Percentiles rank a stretch among this genome's conserved stretches.
Evolutionary conservation across 768 basidiomycete species (phyloP).

Genomic region (Lactarius hatsudake): DNA sequence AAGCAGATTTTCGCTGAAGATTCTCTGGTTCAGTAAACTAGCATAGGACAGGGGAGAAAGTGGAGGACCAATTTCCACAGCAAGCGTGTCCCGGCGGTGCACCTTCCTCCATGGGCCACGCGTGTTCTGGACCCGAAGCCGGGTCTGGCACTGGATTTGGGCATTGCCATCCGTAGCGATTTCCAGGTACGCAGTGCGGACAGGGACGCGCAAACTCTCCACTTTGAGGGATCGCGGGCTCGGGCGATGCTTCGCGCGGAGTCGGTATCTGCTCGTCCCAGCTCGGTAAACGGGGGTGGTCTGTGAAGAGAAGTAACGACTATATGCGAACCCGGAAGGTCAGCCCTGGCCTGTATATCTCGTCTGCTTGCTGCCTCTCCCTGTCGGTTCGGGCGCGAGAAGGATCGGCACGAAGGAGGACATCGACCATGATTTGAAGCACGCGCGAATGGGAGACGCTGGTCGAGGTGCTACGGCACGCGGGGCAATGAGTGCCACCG

Average conservation of each 20-base stretch:
- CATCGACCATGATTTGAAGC: conserved; percentile 69
- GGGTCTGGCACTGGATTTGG: conserved; percentile 80
- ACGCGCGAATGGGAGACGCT: conserved; percentile 70
- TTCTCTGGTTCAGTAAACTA: conserved; percentile 5
- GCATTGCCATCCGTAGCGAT: conserved; percentile 76
- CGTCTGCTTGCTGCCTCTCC: conserved; percentile 80
- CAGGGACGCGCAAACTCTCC: conserved; percentile 73
- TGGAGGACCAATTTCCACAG: conserved; percentile 77
- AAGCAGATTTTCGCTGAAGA: conserved; percentile 65
- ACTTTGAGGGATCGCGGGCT: conserved; percentile 64
- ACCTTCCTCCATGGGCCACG: conserved; percentile 78
- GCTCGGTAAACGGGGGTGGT: conserved; percentile 1
- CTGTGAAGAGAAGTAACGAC: conserved; percentile 9
- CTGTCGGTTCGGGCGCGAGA: conserved; percentile 62
- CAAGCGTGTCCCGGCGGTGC: conserved; percentile 73
- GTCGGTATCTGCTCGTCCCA: conserved; percentile 56
- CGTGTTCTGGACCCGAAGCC: conserved; percentile 59
- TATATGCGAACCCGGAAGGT: conserved; percentile 55
- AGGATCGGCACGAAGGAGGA: conserved; percentile 68
- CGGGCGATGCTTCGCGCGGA: conserved; percentile 73
- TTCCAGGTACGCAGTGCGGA: conserved; percentile 69
- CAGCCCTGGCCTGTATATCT: conserved; percentile 63
- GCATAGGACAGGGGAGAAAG: not conserved
- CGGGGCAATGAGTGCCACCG: conserved; percentile 80
- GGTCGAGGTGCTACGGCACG: conserved; percentile 69